Percentiles rank a stretch among this genome's conserved stretches.
Conservation (phyloP, 2,329 filamentous ascomycete genomes). For the Exophiala viscosa region DNA sequence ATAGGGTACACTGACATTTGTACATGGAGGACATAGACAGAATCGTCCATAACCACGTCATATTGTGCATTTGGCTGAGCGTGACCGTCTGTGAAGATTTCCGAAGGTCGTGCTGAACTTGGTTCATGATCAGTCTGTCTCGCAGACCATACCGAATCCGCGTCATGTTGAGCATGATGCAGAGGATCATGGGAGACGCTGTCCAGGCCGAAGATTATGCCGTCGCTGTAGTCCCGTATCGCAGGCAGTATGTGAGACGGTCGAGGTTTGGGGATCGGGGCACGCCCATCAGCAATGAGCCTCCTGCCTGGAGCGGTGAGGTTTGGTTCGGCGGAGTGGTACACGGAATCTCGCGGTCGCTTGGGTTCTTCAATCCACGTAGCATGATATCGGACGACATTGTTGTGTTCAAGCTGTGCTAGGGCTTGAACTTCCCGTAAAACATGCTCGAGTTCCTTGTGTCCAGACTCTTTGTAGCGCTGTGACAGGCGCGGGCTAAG, state of each 20-base stretch:
- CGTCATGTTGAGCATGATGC: conserved; percentile 3
- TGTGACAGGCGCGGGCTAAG: conserved; percentile 52
- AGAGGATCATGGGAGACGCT: conserved; percentile 6
- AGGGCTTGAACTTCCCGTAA: conserved; percentile 60
- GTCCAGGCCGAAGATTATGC: conserved; percentile 24
- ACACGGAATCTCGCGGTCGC: neutral
- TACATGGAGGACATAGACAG: conserved; percentile 51
- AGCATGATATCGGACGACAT: conserved; percentile 64
- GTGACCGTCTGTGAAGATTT: conserved; percentile 26
- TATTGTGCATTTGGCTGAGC: conserved; percentile 5
- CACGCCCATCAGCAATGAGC: conserved; percentile 9
- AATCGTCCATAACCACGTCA: conserved; percentile 32
- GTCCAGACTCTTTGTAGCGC: conserved; percentile 50
- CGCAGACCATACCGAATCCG: conserved; percentile 4
- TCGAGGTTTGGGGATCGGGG: neutral
- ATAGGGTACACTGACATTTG: conserved; percentile 65
- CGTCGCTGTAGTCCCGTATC: conserved; percentile 10
- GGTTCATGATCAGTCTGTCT: conserved; percentile 8
- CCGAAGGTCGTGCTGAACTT: conserved; percentile 16
- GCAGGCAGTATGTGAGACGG: neutral
- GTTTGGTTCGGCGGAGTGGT: conserved; percentile 3
- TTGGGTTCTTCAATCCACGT: conserved; percentile 57
- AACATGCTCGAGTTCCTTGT: conserved; percentile 54
- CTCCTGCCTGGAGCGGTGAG: conserved; percentile 12
- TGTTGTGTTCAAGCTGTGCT: conserved; percentile 60